Conservation (phyloP, 352 stramenopile species). For the Saprolegnia parasitica region DNA sequence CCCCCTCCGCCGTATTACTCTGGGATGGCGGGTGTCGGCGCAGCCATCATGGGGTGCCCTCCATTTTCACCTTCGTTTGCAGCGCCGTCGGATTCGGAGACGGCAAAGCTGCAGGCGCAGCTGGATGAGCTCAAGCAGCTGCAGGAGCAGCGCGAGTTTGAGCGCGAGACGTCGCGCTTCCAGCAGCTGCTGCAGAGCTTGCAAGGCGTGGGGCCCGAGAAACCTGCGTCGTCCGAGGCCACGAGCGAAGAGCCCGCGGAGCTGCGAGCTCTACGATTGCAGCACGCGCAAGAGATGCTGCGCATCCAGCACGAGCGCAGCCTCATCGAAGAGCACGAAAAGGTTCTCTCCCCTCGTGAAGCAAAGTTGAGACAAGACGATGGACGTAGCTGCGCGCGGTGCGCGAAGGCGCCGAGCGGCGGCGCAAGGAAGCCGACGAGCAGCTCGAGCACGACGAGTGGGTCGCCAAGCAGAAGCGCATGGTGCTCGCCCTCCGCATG, state of each 20-base stretch:
- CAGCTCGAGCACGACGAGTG: slow-evolving; percentile 46
- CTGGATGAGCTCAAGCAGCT: slow-evolving; percentile 33
- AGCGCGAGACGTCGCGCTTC: slow-evolving; percentile 17
- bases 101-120: slow-evolving; percentile 34
- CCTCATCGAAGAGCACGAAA: slow-evolving; percentile 57
- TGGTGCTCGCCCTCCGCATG: slow-evolving; percentile 40
- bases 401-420: slow-evolving; percentile 42
- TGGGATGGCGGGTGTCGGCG: slow-evolving; percentile 15
- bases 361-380: neutral
- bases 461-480: slow-evolving; percentile 49
- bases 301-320: slow-evolving; percentile 52
- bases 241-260: neutral
- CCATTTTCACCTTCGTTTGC: slow-evolving; percentile 17
- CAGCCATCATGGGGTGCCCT: slow-evolving; percentile 26
- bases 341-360: slow-evolving; percentile 32
- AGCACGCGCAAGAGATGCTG: slow-evolving; percentile 40
- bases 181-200: slow-evolving; percentile 24
- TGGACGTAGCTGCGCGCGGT: slow-evolving; percentile 42
- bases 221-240: slow-evolving; percentile 12
- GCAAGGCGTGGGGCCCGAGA: neutral
- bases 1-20: slow-evolving; percentile 8
- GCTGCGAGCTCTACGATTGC: neutral
- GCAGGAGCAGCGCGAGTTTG: slow-evolving; percentile 33
- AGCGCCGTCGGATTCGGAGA: slow-evolving; percentile 18
- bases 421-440: slow-evolving; percentile 44